Base-by-base conservation (phyloP, 1,284 basidiomycete species). In the Fomitopsis palustris region DNA sequence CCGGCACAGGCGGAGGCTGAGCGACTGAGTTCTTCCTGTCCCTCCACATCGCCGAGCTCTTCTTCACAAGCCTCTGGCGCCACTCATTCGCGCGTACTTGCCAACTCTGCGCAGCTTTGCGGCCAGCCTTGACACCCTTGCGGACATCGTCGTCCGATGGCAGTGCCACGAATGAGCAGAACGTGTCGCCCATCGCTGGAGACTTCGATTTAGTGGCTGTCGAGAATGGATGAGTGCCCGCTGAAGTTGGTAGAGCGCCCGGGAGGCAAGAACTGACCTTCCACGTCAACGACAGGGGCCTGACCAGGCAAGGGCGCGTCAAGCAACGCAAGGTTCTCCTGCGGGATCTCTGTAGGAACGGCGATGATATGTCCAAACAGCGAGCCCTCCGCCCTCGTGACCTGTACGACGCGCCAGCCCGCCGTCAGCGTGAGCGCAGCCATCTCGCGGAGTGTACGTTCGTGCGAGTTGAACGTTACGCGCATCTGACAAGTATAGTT, bases 281-380 rank as follows among this genome's bases (percentile, higher is more conserved):
- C 17, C 3, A 16, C 25, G 12, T n/a, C 45, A 16, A 10, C 37
- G 2, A 25, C 17, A n/a, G 29, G 16, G 23, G 45, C 14, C 3
- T 42, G 17, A 19, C 19, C 59, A 47, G 57, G 59, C 14, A 51
- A 47, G 21, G 56, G 45, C 5, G 51, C 59, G 27, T 53, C 59
- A 39, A 65, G 56, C 43, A 67, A 53, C 1, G 63, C 57, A 0
- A 70, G 60, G 2, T 64, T 59, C 27, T 57, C 65, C 5, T 43
- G 54, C 0, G 84, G 82, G 23, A 86, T 77, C 1, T 76, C 62
- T 4, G 78, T 75, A 6, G 88, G 87, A 17, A 84, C 78, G 19
- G 87, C 88, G 39, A 85, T 77, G 59, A 90, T 80, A 66, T 88
- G 81, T 1, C 84, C 86, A 65, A 90, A 90, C 47, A 85, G 70